A percentile compares a stretch with the other conserved stretches of the same genome.
These are phyloP conservation scores for Bigelowiella natans DNA, from an alignment of 78 protist genomes.

Conservation along the genomic window DNA sequence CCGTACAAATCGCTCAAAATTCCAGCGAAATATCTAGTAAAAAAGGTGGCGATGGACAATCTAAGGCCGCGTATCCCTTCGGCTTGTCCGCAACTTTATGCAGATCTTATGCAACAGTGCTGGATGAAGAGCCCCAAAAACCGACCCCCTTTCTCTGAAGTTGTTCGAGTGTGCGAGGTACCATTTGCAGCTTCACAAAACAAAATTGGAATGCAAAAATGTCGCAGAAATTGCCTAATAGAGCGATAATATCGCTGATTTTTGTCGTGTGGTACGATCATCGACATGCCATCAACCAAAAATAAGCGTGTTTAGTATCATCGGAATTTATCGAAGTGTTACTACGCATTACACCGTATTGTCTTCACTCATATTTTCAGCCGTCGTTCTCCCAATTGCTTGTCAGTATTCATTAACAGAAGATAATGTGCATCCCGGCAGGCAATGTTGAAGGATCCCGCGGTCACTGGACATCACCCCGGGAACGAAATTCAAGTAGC, in stretches of 20 bases:
- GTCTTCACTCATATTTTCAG: too few species aligned
- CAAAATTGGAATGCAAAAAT: neutral
- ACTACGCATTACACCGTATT: too few species aligned
- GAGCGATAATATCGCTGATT: too few species aligned
- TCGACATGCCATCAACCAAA: too few species aligned
- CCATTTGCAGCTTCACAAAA: too few species aligned
- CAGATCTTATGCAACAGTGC: neutral
- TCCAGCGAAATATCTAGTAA: neutral
- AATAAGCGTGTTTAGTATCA: too few species aligned
- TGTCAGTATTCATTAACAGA: too few species aligned
- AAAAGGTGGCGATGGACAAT: neutral
- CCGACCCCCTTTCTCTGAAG: constrained; percentile 10
- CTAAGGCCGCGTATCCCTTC: neutral
- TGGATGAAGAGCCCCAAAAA: neutral
- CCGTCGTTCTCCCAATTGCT: too few species aligned
- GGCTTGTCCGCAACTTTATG: neutral
- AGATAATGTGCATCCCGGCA: neutral
- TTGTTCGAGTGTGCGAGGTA: neutral
- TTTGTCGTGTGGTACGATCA: too few species aligned
- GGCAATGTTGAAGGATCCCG: neutral
- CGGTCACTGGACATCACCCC: neutral
- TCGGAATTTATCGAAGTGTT: too few species aligned
- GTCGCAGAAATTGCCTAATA: too few species aligned
- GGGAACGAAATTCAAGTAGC: neutral
- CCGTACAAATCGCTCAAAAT: neutral